Evolutionary conservation across 176 grass and related monocot genomes (phyloP), one percentile per base, ranked within the genome.

Genomic region (Guadua angustifolia): DNA sequence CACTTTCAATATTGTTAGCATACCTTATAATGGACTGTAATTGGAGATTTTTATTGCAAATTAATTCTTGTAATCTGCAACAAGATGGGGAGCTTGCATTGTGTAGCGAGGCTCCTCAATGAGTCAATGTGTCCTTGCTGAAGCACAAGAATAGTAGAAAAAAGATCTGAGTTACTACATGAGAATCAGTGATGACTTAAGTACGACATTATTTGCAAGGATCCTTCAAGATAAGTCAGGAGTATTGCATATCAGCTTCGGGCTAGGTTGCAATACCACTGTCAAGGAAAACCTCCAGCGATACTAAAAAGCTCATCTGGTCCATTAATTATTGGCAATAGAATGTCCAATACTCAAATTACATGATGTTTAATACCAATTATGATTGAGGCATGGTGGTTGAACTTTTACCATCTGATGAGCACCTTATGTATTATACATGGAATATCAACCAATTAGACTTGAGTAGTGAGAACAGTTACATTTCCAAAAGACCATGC

Each of bases 341-440:
- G 4, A 51, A 43, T 46, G 38, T 62, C 10, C 7, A 29, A 5
- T 63, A 22, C 19, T 78, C 4, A n/a, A 29, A 10, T 63, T 29
- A 78, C 59, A 63, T 60, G 14, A 29, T 16, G 11, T 62, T 12
- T 19, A 43, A 33, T 63, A 64, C 22, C 40, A 12, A 2, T 47
- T 64, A 25, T 11, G 39, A 78, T 63, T 24, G 52, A 32, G 15
- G 18, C 7, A 64, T 5, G 24, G 1, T 78, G 14, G 15, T 32
- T 46, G 24, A 33, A 4, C 43, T 73, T 72, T 49, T 9, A 47
- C 13, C 1, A n/a, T 45, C 14, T 24, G 10, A 46, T 47, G 24
- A 64, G 8, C 40, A 46, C 22, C 38, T 69, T 81, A 15, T 81
- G 15, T 43, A 53, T 24, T 81, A 81, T 57, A 81, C n/a, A 19